Evolutionary conservation across 345 rosid genomes (phyloP), one percentile per base, ranked within the genome.

Genomic region (Moricandia moricandioides): DNA sequence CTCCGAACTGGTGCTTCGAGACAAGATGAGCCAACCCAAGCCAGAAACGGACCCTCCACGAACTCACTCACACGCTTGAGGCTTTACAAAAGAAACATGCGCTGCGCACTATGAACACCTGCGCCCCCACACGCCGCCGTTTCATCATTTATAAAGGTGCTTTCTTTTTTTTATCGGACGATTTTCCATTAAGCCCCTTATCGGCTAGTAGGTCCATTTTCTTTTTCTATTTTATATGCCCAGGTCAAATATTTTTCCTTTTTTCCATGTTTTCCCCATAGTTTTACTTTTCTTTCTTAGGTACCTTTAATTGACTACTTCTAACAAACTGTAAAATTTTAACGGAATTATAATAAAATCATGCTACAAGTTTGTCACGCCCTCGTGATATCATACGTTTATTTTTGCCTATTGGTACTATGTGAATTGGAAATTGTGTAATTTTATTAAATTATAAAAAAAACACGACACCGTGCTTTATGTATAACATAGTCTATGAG

Each of bases 61-160:
- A 47, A 57, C 49, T 34, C 39, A 57, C 49, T 43, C 47, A 71
- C 85, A 83, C 80, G 82, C 86, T 59, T 34, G 31, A 58, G 13
- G 67, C 62, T 80, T 78, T 62, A 65, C 79, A 78, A 86, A 85
- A 67, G 26, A 70, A 78, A 80, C 86, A 84, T 77, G 83, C 84
- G 84, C 83, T 77, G 83, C 84, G 84, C 83, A 60, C 65, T 82
- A 83, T 71, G 73, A 79, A 76, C 80, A 66, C 79, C 65, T 75
- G 71, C 64, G 82, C 37, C 81, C 83, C 81, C 87, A 84, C 86
- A 64, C 69, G 70, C 78, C 82, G 88, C 85, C 89, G 86, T 83
- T 83, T 83, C 84, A 85, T 87, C 57, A 83, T 83, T 71, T 71
- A 68, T 62, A 58, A 77, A 62, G 67, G 33, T 67, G 59, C 74